phyloP scores from a whole-genome alignment of 2,329 filamentous ascomycete species.

The Gnomoniopsis sp. region DNA sequence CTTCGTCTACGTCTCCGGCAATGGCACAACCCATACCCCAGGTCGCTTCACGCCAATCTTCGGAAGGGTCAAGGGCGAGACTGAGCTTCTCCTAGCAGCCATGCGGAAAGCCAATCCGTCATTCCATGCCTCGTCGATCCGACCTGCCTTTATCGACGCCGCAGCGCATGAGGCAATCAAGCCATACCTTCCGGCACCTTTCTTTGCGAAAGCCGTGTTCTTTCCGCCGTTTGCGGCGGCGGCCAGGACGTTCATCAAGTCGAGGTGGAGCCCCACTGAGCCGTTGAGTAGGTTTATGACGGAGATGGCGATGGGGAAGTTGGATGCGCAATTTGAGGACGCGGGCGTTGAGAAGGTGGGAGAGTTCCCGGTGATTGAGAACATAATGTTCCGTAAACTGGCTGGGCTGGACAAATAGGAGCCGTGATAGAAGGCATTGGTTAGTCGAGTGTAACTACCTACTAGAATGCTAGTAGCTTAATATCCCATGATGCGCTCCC shows the following conservation, averaged over 20 bases:
- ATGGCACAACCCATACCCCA: constrained; percentile 56
- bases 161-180: constrained; percentile 37
- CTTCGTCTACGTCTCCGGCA: constrained; percentile 69
- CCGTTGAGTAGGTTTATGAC: constrained; percentile 41
- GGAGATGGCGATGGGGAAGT: constrained; percentile 42
- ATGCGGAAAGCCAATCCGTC: constrained; percentile 41
- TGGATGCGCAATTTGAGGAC: constrained; percentile 25
- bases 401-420: constrained; percentile 23
- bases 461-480: not conserved
- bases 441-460: not conserved
- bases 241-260: constrained; percentile 20
- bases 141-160: constrained; percentile 58
- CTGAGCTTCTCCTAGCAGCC: constrained; percentile 56
- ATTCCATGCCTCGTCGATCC: constrained; percentile 53
- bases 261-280: constrained; percentile 39
- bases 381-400: constrained; percentile 32
- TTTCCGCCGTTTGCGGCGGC: constrained; percentile 24
- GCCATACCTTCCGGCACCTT: constrained; percentile 36
- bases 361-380: constrained; percentile 33
- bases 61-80: constrained; percentile 63
- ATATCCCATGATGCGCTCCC: too few species aligned
- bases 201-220: constrained; percentile 16
- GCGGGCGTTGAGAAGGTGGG: constrained; percentile 32
- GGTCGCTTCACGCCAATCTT: constrained; percentile 55
- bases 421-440: not conserved